Evolutionary conservation across 768 basidiomycete genomes (phyloP), one percentile per base, ranked within the genome.

Genomic region (Rhizopogon salebrosus): DNA sequence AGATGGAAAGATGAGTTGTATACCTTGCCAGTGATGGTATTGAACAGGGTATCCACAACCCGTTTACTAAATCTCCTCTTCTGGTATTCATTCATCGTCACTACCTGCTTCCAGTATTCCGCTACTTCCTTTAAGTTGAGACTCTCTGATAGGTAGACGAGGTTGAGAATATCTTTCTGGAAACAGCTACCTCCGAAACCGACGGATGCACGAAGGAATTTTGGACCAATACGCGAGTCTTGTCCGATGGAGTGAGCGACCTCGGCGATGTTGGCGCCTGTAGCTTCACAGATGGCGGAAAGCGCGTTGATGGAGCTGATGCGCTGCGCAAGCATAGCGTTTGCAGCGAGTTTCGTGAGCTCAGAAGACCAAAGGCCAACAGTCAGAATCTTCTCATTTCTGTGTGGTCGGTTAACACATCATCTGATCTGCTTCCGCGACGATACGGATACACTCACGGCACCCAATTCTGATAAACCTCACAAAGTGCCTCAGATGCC

Each of bases 321-420:
- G 56, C 97, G 90, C 70, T 99, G 97, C 7, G 97, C 97, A 55
- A 99, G 87, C 93, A 99, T 95, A 54, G 97, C 97, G 68, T 99
- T 99, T 51, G 97, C 97, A 9, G 97, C 97, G 56, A 99, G 84
- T 78, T 99, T 99, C 58, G 95, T 91, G 24, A 99, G 83, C 71
- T 99, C 97, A 2, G 95, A 98, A 2, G 92, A 95, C 97, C 97
- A 99, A 26, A 99, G 80, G 58, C 97, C 95, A 60, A 98, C 97
- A 18, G 89, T 92, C 48, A 99, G 78, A 67, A 98, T 90, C 42
- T 80, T 80, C 3, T 92, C 83, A 55, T 70, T 75, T 24, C 89
- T 92, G 57, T 43, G 40, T 18, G 39, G 16, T 31, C 22, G 11
- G 14, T 39, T 9, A 38, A 37, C 6, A 23, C 18, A 60, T 39